phyloP scores from a whole-genome alignment of 352 stramenopile genomes.

The Phytophthora sp. region DNA sequence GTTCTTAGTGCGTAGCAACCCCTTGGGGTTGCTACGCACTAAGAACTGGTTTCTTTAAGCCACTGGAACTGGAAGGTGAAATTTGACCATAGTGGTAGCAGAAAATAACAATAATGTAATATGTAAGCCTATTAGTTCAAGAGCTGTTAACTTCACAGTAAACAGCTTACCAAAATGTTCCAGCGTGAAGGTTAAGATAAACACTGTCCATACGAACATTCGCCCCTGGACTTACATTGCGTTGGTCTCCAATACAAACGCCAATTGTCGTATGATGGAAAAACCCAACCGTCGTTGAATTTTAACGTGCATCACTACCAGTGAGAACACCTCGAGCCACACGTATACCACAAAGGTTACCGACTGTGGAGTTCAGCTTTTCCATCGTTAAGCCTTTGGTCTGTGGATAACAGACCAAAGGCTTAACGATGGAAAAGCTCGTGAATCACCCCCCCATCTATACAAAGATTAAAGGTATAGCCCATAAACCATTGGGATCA shows the following conservation, averaged over 20 bases:
- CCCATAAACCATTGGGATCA: slow-evolving; percentile 13
- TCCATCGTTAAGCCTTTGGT: neutral
- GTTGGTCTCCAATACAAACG: slow-evolving; percentile 43
- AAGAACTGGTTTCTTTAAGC: too few species aligned
- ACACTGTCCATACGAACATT: slow-evolving; percentile 29
- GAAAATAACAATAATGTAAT: neutral
- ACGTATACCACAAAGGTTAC: slow-evolving; percentile 11
- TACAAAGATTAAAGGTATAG: too few species aligned
- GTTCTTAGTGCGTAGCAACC: too few species aligned
- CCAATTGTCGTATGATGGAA: slow-evolving; percentile 24
- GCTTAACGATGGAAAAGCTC: slow-evolving; percentile 30
- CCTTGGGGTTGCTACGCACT: too few species aligned
- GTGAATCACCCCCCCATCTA: too few species aligned
- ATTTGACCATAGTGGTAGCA: neutral
- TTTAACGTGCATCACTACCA: neutral
- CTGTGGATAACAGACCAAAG: slow-evolving; percentile 3
- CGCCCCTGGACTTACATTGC: slow-evolving; percentile 18
- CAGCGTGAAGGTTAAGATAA: slow-evolving; percentile 29
- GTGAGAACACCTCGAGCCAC: neutral
- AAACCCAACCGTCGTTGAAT: slow-evolving; percentile 24
- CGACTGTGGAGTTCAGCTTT: neutral
- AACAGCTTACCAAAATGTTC: slow-evolving; percentile 27
- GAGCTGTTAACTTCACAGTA: neutral
- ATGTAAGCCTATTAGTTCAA: neutral
- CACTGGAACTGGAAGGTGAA: slow-evolving; percentile 8